Base-by-base conservation (phyloP, 768 basidiomycete species). In the Russula virescens region DNA sequence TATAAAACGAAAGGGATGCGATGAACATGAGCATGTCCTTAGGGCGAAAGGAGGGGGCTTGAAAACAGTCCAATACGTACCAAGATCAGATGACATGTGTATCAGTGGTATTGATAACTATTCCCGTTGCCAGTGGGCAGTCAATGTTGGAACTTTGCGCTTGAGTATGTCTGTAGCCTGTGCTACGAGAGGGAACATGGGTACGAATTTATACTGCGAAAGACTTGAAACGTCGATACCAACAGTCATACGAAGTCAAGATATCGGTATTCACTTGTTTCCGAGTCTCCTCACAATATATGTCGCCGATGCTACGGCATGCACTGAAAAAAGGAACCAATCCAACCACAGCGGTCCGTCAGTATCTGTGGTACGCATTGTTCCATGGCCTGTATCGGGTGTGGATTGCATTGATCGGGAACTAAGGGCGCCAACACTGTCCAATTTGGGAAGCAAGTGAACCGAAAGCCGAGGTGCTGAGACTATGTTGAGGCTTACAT, bases 181-280 rank as follows among this genome's bases (percentile, higher is more conserved):
- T n/a, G 9, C 18, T 3, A n/a, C 18, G 26, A 38, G 10, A 34
- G 6, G 25, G 6, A 35, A 11, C 21, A 34, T 34, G 19, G 18
- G 38, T 53, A 40, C 10, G 28, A n/a, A 28, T 63, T 21, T 59
- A 63, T 63, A 62, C 6, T 26, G 40, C 34, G 25, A 50, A 19
- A 31, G 8, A 31, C 31, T 31, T 31, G 38, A 46, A 55, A 19
- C 31, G 35, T 28, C 14, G 13, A 19, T 19, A 48, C 14, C 46
- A 25, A n/a, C 23, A 14, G 21, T n/a, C 23, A 38, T 40, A 40
- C 21, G 21, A 13, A 18, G 16, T 16, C 43, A 34, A 38, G 23
- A 38, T 28, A 31, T 48, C 53, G 19, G 45, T 10, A 13, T 48
- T 31, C 25, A 47, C 25, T 49, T 5, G 35, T 54, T n/a, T n/a